A percentile compares a stretch with the other conserved stretches of the same genome.
These are phyloP conservation scores for Calycina herbarum DNA, from an alignment of 2,329 filamentous ascomycete species.

Conservation along the genomic window DNA sequence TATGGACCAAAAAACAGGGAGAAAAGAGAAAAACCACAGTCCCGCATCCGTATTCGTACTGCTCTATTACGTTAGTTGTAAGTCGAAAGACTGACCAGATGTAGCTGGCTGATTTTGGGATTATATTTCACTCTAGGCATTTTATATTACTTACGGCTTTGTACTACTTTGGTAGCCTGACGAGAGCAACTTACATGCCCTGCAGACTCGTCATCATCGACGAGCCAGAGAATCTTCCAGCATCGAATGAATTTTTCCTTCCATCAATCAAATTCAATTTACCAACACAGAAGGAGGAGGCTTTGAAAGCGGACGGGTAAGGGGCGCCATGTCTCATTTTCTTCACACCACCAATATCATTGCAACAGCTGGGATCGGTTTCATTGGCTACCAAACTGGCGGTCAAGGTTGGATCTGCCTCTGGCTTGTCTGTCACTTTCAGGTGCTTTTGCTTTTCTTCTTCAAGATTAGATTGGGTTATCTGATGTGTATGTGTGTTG, in stretches of 20 bases:
- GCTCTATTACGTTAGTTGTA: not conserved
- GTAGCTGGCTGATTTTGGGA: too few relatives aligned
- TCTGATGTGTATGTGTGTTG: too few relatives aligned
- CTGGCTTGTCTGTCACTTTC: not conserved
- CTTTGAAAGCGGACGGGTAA: not conserved
- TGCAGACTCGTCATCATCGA: too few relatives aligned
- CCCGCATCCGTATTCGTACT: not conserved
- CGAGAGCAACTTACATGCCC: too few relatives aligned
- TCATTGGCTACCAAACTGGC: constrained; percentile 1
- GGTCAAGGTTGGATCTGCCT: not conserved
- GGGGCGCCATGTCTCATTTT: not conserved
- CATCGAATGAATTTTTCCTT: too few relatives aligned
- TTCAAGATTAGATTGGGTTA: not conserved
- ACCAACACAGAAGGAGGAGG: not conserved
- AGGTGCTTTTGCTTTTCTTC: not conserved
- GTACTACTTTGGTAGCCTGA: too few relatives aligned
- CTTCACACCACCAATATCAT: not conserved
- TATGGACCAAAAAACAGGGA: not conserved
- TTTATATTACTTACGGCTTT: too few relatives aligned
- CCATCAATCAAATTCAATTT: not conserved
- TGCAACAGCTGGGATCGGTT: not conserved
- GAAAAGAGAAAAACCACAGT: not conserved
- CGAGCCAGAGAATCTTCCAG: too few relatives aligned
- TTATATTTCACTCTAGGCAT: too few relatives aligned
- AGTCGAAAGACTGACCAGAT: not conserved